Base-by-base conservation (phyloP, 768 basidiomycete genomes). In the Daedalea quercina region DNA sequence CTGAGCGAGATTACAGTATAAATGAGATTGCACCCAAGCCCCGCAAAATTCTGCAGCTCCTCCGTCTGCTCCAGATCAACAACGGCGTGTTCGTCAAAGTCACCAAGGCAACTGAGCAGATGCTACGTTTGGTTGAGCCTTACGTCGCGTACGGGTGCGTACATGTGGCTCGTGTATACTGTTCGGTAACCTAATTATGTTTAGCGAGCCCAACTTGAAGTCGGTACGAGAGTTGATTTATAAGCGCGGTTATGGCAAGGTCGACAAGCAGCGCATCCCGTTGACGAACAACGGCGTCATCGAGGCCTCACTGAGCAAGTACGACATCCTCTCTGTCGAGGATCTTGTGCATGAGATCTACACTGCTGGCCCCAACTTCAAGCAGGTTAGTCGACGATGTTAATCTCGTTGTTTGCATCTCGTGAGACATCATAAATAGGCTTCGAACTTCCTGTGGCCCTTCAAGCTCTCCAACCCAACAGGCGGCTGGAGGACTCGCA, bases 391-490 rank as follows among this genome's bases (percentile, higher is more conserved):
- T 70, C 44, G 46, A 26, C 49, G 33, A 20, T 34, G 9, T 24
- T 7, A 1, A n/a, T 34, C 11, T 23, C 13, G 35, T 26, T 44
- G 24, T 17, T 11, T 31, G n/a, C n/a, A n/a, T n/a, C n/a, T 31
- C 13, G 1, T 28, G 22, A 20, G 67, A 59, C 59, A 11, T 47
- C 47, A 34, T 40, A 3, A 13, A 42, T 55, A 88, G 87, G 88
- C 85, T 53, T 82, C 88, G 61, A 94, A 93, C 82, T 94, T 95
- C 84, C 85, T 98, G 50, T 98, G 94, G 94, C 96, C 96, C 23
- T 97, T 99, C 83, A 99, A 99, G 72, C 89, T 99, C 57, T 97
- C 94, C 65, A 97, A 97, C 84, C 95, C 96, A 52, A 97, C 82
- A 59, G 95, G 96, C 60, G 96, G 96, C 62, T 99, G 94, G 95